Conservation (phyloP, 2,329 filamentous ascomycete genomes). For the Fusarium proliferatum region DNA sequence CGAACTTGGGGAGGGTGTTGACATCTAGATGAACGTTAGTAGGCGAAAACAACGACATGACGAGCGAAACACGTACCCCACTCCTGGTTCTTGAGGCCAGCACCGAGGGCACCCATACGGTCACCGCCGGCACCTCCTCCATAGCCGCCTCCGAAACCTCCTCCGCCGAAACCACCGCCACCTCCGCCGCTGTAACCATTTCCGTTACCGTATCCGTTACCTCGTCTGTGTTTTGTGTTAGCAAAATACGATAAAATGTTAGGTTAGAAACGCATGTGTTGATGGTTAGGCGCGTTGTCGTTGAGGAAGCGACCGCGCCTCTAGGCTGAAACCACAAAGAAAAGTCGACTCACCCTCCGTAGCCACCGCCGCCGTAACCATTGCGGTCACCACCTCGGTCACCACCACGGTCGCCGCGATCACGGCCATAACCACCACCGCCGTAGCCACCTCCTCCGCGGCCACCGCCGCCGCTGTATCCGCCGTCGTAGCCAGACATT, state of each 20-base stretch:
- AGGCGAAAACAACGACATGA: constrained; percentile 43
- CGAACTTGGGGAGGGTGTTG: constrained; percentile 87
- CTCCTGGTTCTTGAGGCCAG: constrained; percentile 85
- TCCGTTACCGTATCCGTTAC: constrained; percentile 48
- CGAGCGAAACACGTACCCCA: constrained; percentile 76
- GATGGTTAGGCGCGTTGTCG: constrained; percentile 16
- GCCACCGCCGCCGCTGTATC: constrained; percentile 48
- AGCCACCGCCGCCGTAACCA: constrained; percentile 52
- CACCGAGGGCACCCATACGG: constrained; percentile 91
- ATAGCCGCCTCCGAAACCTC: constrained; percentile 50
- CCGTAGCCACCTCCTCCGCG: constrained; percentile 48
- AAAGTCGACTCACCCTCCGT: constrained; percentile 52
- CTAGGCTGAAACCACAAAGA: constrained; percentile 22
- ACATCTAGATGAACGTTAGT: constrained; percentile 69
- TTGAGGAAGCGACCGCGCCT: constrained; percentile 15
- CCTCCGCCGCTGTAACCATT: constrained; percentile 51
- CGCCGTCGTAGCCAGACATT: constrained; percentile 57
- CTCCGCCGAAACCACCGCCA: constrained; percentile 35
- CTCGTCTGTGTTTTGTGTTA: constrained; percentile 58
- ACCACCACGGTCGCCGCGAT: constrained; percentile 58
- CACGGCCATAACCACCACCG: constrained; percentile 55
- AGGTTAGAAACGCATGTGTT: constrained; percentile 13
- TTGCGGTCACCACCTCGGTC: constrained; percentile 59
- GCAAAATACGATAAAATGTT: constrained; percentile 35
- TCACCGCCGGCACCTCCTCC: constrained; percentile 80